Conservation (phyloP, 345 rosid species). For the Camelina laxa region DNA sequence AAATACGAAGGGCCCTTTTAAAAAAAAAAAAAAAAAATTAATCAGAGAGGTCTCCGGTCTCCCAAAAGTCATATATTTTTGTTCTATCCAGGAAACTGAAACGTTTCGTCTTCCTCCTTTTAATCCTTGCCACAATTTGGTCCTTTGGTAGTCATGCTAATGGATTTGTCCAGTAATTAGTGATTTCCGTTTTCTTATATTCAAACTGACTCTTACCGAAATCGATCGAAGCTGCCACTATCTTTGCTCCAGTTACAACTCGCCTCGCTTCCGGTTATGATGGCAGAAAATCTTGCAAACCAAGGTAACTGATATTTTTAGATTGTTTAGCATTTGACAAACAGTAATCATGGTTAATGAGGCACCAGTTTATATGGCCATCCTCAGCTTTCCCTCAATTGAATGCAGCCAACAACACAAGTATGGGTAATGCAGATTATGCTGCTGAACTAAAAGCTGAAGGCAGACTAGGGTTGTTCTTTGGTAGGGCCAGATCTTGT, state of each 20-base stretch:
- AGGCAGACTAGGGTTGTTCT: background rate
- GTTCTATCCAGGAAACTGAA: background rate
- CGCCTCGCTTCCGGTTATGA: background rate
- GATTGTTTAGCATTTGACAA: background rate
- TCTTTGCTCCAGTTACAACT: too few species aligned
- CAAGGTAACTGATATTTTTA: background rate
- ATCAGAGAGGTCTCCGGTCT: background rate
- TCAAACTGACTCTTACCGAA: too few species aligned
- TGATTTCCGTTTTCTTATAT: too few species aligned
- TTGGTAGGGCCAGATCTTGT: background rate
- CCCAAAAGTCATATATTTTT: too few species aligned
- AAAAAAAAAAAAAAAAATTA: too few species aligned
- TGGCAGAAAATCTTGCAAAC: background rate
- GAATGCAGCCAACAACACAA: background rate
- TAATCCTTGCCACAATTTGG: background rate
- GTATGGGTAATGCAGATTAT: background rate
- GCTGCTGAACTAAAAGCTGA: background rate
- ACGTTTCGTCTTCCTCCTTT: background rate
- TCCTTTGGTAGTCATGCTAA: too few species aligned
- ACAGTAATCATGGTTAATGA: background rate
- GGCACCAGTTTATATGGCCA: background rate
- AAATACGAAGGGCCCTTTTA: background rate
- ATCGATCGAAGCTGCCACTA: too few species aligned
- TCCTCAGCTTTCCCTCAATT: too few species aligned
- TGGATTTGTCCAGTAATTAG: too few species aligned